Evolutionary conservation across 2,329 filamentous ascomycete genomes (phyloP).

Genomic region (Cercospora brassicicola): DNA sequence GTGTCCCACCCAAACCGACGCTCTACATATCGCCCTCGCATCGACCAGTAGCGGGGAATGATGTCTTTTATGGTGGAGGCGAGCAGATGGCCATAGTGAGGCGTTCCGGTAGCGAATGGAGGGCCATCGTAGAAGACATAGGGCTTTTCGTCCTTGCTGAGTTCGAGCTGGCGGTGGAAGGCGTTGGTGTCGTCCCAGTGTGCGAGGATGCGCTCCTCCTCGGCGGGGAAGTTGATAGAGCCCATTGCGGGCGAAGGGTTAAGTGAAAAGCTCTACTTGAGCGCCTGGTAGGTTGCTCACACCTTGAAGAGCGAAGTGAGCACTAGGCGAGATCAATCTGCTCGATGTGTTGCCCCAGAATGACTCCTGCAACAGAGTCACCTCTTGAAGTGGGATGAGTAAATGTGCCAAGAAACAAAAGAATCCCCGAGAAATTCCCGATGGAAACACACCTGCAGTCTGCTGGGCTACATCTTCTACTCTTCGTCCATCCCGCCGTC

Average conservation of each 20-base stretch:
- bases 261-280: conserved; percentile 5
- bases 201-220: conserved; percentile 81
- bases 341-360: conserved; percentile 2
- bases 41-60: conserved; percentile 93
- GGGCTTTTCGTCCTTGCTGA: conserved; percentile 76
- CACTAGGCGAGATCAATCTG: neutral
- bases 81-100: conserved; percentile 74
- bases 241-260: conserved; percentile 40
- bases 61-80: conserved; percentile 97
- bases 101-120: conserved; percentile 57
- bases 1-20: conserved; percentile 94
- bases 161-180: conserved; percentile 82
- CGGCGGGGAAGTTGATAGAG: conserved; percentile 78
- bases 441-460: neutral
- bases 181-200: conserved; percentile 91
- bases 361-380: neutral
- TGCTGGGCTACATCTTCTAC: neutral
- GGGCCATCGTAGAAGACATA: conserved; percentile 91
- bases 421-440: neutral
- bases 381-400: conserved; percentile 9
- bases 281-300: neutral
- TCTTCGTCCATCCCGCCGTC: neutral
- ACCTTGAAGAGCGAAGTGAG: neutral
- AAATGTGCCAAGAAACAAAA: neutral
- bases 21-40: conserved; percentile 93